These are phyloP conservation scores for Fusarium bulbicola DNA, from an alignment of 2,329 filamentous ascomycete species.

Conservation along the genomic window DNA sequence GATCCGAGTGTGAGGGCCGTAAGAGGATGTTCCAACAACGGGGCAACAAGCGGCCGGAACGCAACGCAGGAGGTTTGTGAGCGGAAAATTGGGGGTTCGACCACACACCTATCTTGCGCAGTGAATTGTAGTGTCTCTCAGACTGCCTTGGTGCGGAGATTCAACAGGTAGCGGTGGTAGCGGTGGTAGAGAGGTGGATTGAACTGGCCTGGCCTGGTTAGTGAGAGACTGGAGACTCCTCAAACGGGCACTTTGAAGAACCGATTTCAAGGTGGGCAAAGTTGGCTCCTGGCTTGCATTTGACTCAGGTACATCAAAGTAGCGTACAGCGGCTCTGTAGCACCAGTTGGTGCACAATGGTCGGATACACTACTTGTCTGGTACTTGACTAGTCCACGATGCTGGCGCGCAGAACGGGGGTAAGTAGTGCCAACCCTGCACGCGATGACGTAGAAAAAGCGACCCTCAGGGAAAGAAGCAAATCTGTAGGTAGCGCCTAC, in stretches of 20 bases:
- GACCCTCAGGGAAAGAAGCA: conserved; percentile 27
- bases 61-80: conserved; percentile 30
- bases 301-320: conserved; percentile 18
- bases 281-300: conserved; percentile 31
- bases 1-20: conserved; percentile 23
- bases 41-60: conserved; percentile 31
- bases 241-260: conserved; percentile 22
- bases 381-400: conserved; percentile 24
- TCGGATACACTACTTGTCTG: conserved; percentile 1
- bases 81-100: conserved; percentile 35
- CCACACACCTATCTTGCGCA: conserved; percentile 23
- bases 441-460: conserved; percentile 41
- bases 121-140: conserved; percentile 23
- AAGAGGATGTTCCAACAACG: conserved; percentile 28
- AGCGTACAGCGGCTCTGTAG: background rate
- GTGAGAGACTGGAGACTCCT: conserved; percentile 29
- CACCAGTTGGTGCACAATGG: background rate
- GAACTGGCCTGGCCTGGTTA: conserved; percentile 27
- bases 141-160: conserved; percentile 37
- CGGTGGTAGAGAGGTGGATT: conserved; percentile 32
- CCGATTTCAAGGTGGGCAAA: conserved; percentile 34
- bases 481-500: background rate
- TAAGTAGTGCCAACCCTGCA: conserved; percentile 30
- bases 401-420: conserved; percentile 22
- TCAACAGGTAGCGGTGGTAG: conserved; percentile 34